phyloP scores from a whole-genome alignment of 139 green algal species.

The Dunaliella primolecta region DNA sequence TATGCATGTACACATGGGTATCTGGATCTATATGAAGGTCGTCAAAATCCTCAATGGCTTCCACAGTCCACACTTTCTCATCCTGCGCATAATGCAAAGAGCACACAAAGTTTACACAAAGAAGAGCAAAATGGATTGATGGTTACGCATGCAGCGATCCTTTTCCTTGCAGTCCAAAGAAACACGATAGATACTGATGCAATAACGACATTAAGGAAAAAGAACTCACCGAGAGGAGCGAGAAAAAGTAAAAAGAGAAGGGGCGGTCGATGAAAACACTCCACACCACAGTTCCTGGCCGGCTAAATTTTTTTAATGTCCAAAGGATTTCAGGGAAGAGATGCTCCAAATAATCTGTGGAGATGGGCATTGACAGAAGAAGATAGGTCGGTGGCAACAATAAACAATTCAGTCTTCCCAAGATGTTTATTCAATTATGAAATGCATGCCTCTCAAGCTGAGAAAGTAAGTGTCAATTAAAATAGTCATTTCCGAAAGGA shows the following conservation, averaged over 20 bases:
- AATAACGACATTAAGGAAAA: not conserved
- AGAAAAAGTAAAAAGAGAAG: constrained; percentile 13
- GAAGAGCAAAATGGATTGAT: not conserved
- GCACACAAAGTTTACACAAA: no score
- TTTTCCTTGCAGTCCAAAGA: not conserved
- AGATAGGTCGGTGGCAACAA: no score
- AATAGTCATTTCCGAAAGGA: no score
- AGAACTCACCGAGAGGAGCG: constrained; percentile 4
- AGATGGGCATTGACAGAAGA: no score
- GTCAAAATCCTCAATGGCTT: not conserved
- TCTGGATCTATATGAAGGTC: constrained; percentile 4
- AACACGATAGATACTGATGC: not conserved
- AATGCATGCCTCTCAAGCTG: no score
- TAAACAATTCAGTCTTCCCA: no score
- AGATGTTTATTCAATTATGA: no score
- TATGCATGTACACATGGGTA: constrained; percentile 7
- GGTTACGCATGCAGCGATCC: not conserved
- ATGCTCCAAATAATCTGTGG: constrained; percentile 7
- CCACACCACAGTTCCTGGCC: constrained; percentile 5
- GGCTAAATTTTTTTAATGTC: constrained; percentile 4
- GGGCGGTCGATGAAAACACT: constrained; percentile 17
- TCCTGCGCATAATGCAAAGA: no score
- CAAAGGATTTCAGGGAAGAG: constrained; percentile 13
- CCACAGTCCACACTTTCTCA: constrained; percentile 15
- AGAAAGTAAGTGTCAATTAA: no score